Evolutionary conservation across 495 filamentous ascomycete genomes (phyloP), one percentile per base, ranked within the genome.

Genomic region (Endocarpon pusillum): DNA sequence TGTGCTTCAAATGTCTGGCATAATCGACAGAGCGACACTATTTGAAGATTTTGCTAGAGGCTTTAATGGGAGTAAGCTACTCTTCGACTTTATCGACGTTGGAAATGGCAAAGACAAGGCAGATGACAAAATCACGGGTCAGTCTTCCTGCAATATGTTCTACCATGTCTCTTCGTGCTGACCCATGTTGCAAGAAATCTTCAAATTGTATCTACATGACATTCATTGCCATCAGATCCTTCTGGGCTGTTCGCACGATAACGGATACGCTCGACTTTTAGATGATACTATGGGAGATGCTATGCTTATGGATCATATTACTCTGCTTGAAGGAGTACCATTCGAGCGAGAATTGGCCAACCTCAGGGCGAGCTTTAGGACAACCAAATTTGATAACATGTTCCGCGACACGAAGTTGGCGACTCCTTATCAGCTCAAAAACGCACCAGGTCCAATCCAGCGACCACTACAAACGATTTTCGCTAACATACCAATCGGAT

Each of bases 211-310:
- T 51, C 46, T 74, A 31, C 62, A 71, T 55, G 68, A 86, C 44
- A 67, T 62, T 45, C 79, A 83, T 50, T 91, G 83, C 54, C 78
- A 77, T 43, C 81, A 85, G 39, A 73, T 91, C 26, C 57, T 86
- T 31, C 59, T 93, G 28, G 84, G 82, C 9, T 75, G 82, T 40
- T 78, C 77, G 15, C 76, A 81, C 39, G 78, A 85, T 51, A 68
- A 70, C 36, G 69, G 71, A 21, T 91, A 84, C 51, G 71, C 67
- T 17, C 62, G 71, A 1, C 66, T 78, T 36, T 53, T 93, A n/a
- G 71, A 75, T 43, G 62, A 81, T 40, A 60, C 74, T 25, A 52
- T 69, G 32, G 55, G 57, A 26, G 67, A 75, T 33, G 54, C 57
- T 3, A 51, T 63, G 23, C 62, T 66, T 21, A 57, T 61, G 10